Conservation (phyloP, 176 grass and related monocot species). For the Oryza australiensis region DNA sequence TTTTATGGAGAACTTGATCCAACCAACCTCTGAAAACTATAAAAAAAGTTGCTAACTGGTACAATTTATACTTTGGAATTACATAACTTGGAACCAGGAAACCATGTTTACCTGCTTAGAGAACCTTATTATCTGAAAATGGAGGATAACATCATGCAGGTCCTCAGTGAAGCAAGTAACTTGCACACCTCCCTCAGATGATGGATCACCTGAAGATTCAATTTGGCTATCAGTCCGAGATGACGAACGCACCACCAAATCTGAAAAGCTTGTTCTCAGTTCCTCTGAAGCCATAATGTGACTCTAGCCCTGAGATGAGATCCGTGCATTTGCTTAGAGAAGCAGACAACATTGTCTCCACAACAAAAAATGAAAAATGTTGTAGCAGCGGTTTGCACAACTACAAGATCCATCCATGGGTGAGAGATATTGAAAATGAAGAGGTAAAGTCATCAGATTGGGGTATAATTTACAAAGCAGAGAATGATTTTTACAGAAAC, state of each 20-base stretch:
- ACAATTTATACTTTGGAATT: neutral
- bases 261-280: conserved; percentile 42
- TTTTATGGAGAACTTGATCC: neutral
- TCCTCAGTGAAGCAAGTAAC: conserved; percentile 86
- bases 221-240: conserved; percentile 7
- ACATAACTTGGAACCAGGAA: neutral
- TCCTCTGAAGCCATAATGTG: conserved; percentile 63
- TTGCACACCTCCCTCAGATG: conserved; percentile 27
- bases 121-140: conserved; percentile 85
- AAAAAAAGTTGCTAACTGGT: neutral
- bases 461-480: neutral
- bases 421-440: neutral
- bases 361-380: neutral
- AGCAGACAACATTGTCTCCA: neutral
- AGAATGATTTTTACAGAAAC: neutral
- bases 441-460: neutral
- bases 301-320: conserved; percentile 11
- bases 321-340: neutral
- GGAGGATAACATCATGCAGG: conserved; percentile 68
- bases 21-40: neutral
- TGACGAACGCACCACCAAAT: conserved; percentile 36
- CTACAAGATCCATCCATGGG: neutral
- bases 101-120: conserved; percentile 64
- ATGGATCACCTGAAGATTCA: conserved; percentile 31
- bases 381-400: neutral